These are phyloP conservation scores for Polyplosphaeria fusca DNA, from an alignment of 495 filamentous ascomycete genomes.

Conservation along the genomic window DNA sequence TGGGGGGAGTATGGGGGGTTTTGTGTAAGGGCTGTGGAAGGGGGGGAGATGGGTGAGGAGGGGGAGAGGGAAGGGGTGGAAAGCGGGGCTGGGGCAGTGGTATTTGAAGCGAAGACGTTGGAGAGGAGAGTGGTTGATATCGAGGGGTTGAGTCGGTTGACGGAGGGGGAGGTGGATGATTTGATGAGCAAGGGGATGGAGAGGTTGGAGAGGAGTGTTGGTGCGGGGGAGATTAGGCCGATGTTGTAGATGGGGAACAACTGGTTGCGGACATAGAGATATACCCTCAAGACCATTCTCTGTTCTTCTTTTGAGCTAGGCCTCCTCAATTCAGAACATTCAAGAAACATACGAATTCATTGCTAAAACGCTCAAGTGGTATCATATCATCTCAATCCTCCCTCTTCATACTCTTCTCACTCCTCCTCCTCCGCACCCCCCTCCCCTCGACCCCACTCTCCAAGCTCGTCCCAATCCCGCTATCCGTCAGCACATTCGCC, in stretches of 20 bases:
- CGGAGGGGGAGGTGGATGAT: slow-evolving; percentile 52
- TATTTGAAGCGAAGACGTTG: slow-evolving; percentile 51
- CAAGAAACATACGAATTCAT: background rate
- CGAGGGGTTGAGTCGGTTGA: slow-evolving; percentile 47
- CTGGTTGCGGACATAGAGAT: background rate
- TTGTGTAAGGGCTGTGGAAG: slow-evolving; percentile 43
- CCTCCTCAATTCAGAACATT: background rate
- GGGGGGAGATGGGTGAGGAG: slow-evolving; percentile 32
- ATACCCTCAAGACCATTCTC: background rate
- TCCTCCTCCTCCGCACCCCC: slow-evolving; percentile 25
- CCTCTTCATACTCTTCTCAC: background rate
- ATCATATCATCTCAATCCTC: background rate
- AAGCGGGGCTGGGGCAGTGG: slow-evolving; percentile 52
- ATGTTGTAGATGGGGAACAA: slow-evolving; percentile 22
- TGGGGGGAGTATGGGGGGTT: slow-evolving; percentile 60
- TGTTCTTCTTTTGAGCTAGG: too few relatives aligned
- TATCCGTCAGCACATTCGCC: slow-evolving; percentile 31
- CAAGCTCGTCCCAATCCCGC: slow-evolving; percentile 44
- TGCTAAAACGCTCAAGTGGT: background rate
- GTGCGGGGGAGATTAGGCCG: slow-evolving; percentile 36
- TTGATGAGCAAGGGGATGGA: slow-evolving; percentile 50
- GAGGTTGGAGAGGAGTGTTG: slow-evolving; percentile 45
- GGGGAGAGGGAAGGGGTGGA: slow-evolving; percentile 36
- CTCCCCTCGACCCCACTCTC: slow-evolving; percentile 28
- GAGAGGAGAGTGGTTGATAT: slow-evolving; percentile 48